A percentile compares a stretch with the other conserved stretches of the same genome.
Conservation (phyloP, 768 basidiomycete species). For the Boletus coccyginus region DNA sequence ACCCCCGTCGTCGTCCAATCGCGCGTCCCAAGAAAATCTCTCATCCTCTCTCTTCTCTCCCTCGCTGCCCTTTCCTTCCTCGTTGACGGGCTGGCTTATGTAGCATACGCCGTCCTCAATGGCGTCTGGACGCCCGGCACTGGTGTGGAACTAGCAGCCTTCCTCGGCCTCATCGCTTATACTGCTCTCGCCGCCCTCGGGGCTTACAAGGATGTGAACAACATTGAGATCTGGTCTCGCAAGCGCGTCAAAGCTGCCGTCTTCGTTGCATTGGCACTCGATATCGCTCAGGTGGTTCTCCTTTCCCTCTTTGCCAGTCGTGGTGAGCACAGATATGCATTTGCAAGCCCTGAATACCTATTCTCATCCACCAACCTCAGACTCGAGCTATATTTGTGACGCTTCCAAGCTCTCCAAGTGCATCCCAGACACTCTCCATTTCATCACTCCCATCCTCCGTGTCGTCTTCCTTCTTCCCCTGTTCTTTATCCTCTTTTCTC, state of each 20-base stretch:
- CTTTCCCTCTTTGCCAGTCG: conserved; percentile 42
- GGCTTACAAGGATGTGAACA: conserved; percentile 74
- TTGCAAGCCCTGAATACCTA: not conserved
- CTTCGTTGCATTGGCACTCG: conserved; percentile 52
- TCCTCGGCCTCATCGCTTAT: conserved; percentile 69
- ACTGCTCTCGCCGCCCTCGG: conserved; percentile 72
- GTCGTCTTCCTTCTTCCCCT: conserved; percentile 60
- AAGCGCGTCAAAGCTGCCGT: conserved; percentile 56
- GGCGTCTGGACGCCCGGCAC: conserved; percentile 62
- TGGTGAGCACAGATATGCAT: conserved; percentile 26
- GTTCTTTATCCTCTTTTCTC: conserved; percentile 57
- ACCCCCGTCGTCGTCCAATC: conserved; percentile 74
- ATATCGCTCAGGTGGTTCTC: conserved; percentile 57
- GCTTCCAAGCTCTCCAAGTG: conserved; percentile 25
- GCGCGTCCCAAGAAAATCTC: conserved; percentile 67
- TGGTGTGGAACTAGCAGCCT: conserved; percentile 64
- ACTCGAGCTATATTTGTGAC: conserved; percentile 17
- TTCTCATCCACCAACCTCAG: conserved; percentile 6
- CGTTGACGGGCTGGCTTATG: conserved; percentile 72
- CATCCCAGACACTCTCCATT: conserved; percentile 42
- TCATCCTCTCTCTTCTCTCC: conserved; percentile 71
- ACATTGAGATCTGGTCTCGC: conserved; percentile 64
- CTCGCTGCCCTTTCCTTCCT: conserved; percentile 72
- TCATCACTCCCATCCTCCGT: conserved; percentile 62
- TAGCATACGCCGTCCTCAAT: conserved; percentile 59